Evolutionary conservation across 2,329 filamentous ascomycete species (phyloP).

Genomic region (Colletotrichum chrysophilum): DNA sequence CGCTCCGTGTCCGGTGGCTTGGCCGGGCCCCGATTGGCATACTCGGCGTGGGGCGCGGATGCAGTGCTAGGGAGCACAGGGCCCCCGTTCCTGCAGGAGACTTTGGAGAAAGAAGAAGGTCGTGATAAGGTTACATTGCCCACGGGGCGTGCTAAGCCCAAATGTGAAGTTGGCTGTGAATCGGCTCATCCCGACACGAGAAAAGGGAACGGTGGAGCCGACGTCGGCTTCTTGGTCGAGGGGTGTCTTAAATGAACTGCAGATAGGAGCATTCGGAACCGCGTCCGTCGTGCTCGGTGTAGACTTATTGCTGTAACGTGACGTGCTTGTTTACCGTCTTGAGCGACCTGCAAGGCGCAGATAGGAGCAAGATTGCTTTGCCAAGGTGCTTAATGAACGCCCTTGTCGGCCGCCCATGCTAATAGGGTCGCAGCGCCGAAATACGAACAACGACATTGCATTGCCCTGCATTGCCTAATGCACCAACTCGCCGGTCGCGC

Average conservation of each 20-base stretch:
- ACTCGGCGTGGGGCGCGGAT: neutral
- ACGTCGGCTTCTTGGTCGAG: neutral
- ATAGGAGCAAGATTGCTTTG: neutral
- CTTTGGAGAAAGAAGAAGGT: neutral
- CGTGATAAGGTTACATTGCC: neutral
- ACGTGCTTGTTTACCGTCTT: neutral
- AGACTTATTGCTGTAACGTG: neutral
- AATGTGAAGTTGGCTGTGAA: neutral
- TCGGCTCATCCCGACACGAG: neutral
- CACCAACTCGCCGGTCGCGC: neutral
- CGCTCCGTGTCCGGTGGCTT: neutral
- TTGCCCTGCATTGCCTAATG: neutral
- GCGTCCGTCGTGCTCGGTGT: neutral
- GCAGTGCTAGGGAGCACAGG: neutral
- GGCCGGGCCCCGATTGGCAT: neutral
- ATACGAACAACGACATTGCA: constrained; percentile 3
- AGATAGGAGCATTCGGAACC: neutral
- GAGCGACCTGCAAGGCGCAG: neutral
- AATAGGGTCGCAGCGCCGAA: neutral
- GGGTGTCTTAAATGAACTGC: neutral
- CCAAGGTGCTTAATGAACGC: neutral
- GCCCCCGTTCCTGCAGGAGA: neutral
- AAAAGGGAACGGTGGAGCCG: neutral
- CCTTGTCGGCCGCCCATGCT: neutral
- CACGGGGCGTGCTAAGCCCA: neutral